These are phyloP conservation scores for Lagenidium giganteum DNA, from an alignment of 352 stramenopile genomes.

Conservation along the genomic window DNA sequence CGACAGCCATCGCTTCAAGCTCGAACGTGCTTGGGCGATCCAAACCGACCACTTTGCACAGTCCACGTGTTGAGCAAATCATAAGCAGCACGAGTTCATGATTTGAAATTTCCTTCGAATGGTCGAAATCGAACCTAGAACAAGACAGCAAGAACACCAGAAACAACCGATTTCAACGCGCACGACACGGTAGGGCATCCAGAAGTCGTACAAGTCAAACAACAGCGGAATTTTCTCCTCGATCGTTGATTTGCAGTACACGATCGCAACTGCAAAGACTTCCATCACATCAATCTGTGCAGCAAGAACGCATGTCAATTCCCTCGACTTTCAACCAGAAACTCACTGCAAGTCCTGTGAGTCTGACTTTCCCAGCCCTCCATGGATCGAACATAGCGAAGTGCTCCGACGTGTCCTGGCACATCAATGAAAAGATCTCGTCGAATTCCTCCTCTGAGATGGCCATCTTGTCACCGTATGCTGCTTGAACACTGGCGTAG, in stretches of 20 bases:
- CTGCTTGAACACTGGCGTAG: constrained; percentile 55
- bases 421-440: constrained; percentile 76
- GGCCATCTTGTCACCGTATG: constrained; percentile 72
- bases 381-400: constrained; percentile 67
- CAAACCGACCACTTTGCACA: constrained; percentile 63
- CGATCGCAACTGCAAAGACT: constrained; percentile 69
- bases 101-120: constrained; percentile 62
- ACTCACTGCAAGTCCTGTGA: neutral
- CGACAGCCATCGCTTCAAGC: constrained; percentile 41
- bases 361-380: constrained; percentile 41
- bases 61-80: constrained; percentile 63
- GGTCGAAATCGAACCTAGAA: constrained; percentile 69
- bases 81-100: constrained; percentile 64
- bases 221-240: constrained; percentile 65
- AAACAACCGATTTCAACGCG: neutral
- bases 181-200: neutral
- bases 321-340: neutral
- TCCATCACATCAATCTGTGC: constrained; percentile 65
- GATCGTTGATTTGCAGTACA: constrained; percentile 60
- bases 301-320: constrained; percentile 6
- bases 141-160: neutral
- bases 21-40: constrained; percentile 41
- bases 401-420: constrained; percentile 56
- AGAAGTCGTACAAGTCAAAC: constrained; percentile 43
- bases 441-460: constrained; percentile 69